A percentile compares a stretch with the other conserved stretches of the same genome.
Evolutionary conservation across 2,329 filamentous ascomycete species (phyloP).

Genomic region (Arthroderma uncinatum): DNA sequence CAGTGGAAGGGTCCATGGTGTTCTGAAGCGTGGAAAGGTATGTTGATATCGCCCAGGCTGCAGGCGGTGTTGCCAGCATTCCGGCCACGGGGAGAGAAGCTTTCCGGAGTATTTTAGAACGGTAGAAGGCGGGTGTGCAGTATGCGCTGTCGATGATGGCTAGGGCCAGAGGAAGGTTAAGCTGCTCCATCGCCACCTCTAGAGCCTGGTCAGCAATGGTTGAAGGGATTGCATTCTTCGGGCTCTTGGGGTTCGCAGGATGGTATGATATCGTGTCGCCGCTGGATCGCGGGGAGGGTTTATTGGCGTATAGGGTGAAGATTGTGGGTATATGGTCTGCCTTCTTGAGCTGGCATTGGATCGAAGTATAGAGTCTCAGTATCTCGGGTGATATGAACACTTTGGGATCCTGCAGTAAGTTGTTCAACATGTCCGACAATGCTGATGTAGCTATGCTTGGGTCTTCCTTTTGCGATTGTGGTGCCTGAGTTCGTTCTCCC

Average conservation of each 20-base stretch:
- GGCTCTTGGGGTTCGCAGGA: constrained; percentile 54
- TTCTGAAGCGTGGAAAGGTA: constrained; percentile 56
- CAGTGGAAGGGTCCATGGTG: constrained; percentile 63
- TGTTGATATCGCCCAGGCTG: constrained; percentile 55
- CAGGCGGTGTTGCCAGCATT: constrained; percentile 25
- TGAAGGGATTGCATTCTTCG: constrained; percentile 61
- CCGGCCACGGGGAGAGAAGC: constrained; percentile 33
- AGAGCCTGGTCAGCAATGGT: constrained; percentile 62
- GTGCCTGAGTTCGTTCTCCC: constrained; percentile 14
- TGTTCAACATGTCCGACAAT: constrained; percentile 50
- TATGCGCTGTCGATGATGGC: constrained; percentile 58
- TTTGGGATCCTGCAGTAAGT: constrained; percentile 59
- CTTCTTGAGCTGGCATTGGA: constrained; percentile 61
- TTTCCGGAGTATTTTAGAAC: constrained; percentile 35
- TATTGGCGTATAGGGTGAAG: constrained; percentile 72
- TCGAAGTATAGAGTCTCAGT: constrained; percentile 62
- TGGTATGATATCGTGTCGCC: constrained; percentile 50
- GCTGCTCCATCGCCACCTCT: constrained; percentile 64
- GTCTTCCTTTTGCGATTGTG: constrained; percentile 18
- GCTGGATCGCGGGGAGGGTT: constrained; percentile 57
- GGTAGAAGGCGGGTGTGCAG: constrained; percentile 33
- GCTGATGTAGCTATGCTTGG: constrained; percentile 26
- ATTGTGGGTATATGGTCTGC: constrained; percentile 68
- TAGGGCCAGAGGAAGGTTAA: constrained; percentile 66
- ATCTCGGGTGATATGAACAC: constrained; percentile 68